phyloP scores from a whole-genome alignment of 2,329 filamentous ascomycete species.

The Dothiorella sarmentorum region DNA sequence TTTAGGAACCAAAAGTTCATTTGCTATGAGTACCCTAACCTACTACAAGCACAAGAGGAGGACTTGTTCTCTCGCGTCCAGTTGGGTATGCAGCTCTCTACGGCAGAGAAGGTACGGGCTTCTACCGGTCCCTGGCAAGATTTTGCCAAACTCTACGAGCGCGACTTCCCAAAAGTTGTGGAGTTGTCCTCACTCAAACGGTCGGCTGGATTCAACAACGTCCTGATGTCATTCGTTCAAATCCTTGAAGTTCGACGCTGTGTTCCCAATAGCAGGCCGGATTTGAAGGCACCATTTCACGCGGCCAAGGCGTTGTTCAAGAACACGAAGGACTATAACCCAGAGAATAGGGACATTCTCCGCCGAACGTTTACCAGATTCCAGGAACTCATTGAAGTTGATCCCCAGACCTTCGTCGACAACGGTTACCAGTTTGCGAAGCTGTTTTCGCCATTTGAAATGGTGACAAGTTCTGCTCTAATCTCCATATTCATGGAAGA shows the following conservation, averaged over 20 bases:
- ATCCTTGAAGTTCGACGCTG: constrained; percentile 34
- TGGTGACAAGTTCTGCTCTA: constrained; percentile 33
- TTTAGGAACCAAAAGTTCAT: constrained; percentile 43
- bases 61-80: constrained; percentile 49
- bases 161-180: constrained; percentile 40
- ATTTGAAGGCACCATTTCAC: constrained; percentile 24
- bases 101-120: constrained; percentile 47
- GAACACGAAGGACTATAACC: constrained; percentile 28
- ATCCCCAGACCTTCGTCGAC: constrained; percentile 31
- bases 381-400: constrained; percentile 26
- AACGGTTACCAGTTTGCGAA: constrained; percentile 26
- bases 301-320: constrained; percentile 27
- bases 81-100: constrained; percentile 43
- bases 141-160: constrained; percentile 42
- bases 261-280: constrained; percentile 26
- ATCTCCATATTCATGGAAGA: constrained; percentile 32
- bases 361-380: constrained; percentile 33
- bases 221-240: constrained; percentile 35
- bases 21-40: constrained; percentile 42
- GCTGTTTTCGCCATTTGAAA: constrained; percentile 37
- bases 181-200: constrained; percentile 31
- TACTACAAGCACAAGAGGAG: constrained; percentile 43
- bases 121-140: constrained; percentile 46
- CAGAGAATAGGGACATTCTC: constrained; percentile 32
- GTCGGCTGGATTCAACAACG: constrained; percentile 34